These are phyloP conservation scores for Sporothrix mexicana DNA, from an alignment of 2,329 filamentous ascomycete genomes.

Conservation along the genomic window DNA sequence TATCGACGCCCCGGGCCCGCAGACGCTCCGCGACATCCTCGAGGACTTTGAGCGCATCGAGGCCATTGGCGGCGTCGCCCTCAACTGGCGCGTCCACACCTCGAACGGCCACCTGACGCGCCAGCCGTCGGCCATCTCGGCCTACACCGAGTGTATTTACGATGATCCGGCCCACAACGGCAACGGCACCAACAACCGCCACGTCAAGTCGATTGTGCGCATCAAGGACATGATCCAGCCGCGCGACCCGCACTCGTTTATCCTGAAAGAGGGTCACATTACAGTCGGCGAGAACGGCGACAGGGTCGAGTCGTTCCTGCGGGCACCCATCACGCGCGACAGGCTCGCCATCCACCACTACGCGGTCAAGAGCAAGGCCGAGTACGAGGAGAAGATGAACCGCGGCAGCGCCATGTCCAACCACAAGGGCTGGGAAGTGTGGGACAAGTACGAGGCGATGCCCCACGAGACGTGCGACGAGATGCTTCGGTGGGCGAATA, in stretches of 20 bases:
- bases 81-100: conserved; percentile 35
- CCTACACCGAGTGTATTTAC: conserved; percentile 30
- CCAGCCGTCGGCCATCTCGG: conserved; percentile 31
- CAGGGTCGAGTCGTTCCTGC: conserved; percentile 7
- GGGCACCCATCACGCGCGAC: conserved; percentile 33
- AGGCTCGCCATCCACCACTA: conserved; percentile 35
- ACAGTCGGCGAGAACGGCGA: conserved; percentile 35
- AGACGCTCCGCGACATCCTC: conserved; percentile 31
- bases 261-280: conserved; percentile 23
- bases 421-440: conserved; percentile 33
- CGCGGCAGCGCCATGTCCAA: conserved; percentile 37
- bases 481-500: conserved; percentile 35
- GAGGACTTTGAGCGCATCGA: conserved; percentile 32
- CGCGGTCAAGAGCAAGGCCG: conserved; percentile 32
- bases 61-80: conserved; percentile 32
- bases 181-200: conserved; percentile 30
- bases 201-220: conserved; percentile 35
- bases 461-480: conserved; percentile 30
- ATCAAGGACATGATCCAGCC: conserved; percentile 28
- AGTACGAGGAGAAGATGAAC: conserved; percentile 35
- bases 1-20: conserved; percentile 30
- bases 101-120: conserved; percentile 33
- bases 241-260: conserved; percentile 34
- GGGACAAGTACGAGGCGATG: conserved; percentile 30
- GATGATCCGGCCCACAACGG: conserved; percentile 30